Evolutionary conservation across 768 basidiomycete species (phyloP), one percentile per base, ranked within the genome.

Genomic region (Rhodocollybia butyracea): DNA sequence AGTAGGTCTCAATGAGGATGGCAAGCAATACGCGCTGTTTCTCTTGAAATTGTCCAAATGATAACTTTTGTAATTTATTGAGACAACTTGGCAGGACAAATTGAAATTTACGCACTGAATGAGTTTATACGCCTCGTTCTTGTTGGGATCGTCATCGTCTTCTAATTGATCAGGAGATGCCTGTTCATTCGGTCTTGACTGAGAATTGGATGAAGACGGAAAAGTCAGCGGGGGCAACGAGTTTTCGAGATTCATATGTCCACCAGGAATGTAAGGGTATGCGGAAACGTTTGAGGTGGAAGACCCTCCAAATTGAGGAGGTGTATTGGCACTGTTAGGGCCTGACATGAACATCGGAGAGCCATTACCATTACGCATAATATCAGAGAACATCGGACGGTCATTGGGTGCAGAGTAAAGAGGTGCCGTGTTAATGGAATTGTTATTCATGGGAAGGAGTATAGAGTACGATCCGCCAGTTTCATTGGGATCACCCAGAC

Each of bases 1-100:
- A 4, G 94, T 94, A 1, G 94, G 93, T 5, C 90, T 82, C 45
- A 98, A 73, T 12, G 92, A 94, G 2, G 90, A 83, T 0, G 95
- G 95, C 5, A 98, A 75, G 64, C 89, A 91, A 66, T 98, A 98
- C 11, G 82, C 80, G 39, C 85, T 86, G 63, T 95, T 95, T 58
- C 88, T 77, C 65, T 85, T 88, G 67, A 85, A 94, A 63, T 96
- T 96, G 61, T 94, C 89, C 46, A 98, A 76, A 65, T 98, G 95
- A 69, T 96, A 95, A 57, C 91, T 92, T 48, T 26, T 24, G 29
- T 29, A 41, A 41, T 8, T 42, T 59, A 19, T 60, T 40, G 45
- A 43, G 42, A 31, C n/a, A 34, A 26, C 24, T 40, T 54, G 55
- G 40, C 46, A 22, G 48, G 38, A 55, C 56, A 12, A 46, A n/a